Conservation (phyloP, 352 stramenopile species). For the Pythium periplocum region DNA sequence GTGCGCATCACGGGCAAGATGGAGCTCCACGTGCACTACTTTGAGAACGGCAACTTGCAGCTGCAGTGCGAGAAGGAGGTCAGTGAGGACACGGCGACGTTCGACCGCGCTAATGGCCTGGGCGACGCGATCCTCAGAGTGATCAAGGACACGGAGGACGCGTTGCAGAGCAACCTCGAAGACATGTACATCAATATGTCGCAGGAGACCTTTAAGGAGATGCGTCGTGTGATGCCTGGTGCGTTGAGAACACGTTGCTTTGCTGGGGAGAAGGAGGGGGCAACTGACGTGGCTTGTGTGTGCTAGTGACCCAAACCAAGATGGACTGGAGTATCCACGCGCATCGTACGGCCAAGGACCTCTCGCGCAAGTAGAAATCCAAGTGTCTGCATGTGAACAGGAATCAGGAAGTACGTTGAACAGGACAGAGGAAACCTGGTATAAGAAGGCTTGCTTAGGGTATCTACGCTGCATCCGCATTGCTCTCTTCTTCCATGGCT, state of each 20-base stretch:
- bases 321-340: conserved; percentile 87
- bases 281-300: neutral
- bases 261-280: no score
- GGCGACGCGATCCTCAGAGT: conserved; percentile 61
- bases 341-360: conserved; percentile 74
- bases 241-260: conserved; percentile 2
- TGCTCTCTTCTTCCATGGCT: conserved; percentile 20
- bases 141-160: conserved; percentile 79
- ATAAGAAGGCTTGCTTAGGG: neutral
- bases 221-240: conserved; percentile 93
- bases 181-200: conserved; percentile 96
- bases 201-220: conserved; percentile 92
- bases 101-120: conserved; percentile 32
- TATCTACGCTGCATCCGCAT: no score
- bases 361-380: conserved; percentile 52
- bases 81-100: conserved; percentile 39
- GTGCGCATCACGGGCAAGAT: conserved; percentile 53
- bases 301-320: conserved; percentile 77
- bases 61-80: conserved; percentile 79
- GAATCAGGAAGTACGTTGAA: neutral
- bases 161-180: conserved; percentile 85
- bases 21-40: conserved; percentile 91
- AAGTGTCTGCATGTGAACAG: neutral
- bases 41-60: conserved; percentile 95
- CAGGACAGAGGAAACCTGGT: neutral